Evolutionary conservation across 257 asterid genomes (phyloP), one percentile per base, ranked within the genome.

Genomic region (Phtheirospermum japonicum): DNA sequence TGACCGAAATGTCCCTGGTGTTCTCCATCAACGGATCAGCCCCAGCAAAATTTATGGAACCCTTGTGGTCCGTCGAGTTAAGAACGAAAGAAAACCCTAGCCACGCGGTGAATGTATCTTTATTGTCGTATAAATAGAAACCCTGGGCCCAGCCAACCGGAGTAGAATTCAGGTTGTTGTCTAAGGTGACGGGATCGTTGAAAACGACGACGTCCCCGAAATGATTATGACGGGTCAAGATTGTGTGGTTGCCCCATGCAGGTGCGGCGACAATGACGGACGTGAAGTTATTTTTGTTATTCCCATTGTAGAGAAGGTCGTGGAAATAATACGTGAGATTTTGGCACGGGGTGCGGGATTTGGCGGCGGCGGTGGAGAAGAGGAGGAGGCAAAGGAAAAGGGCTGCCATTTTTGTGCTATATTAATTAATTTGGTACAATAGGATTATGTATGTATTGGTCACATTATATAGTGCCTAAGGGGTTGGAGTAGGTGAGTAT

Each of bases 81-180:
- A 89, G 76, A 32, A 72, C 63, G 20, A 86, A 86, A 0, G 95
- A 79, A 57, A 89, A 86, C 30, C 77, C 83, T 0, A 89, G 40
- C 94, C 90, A 89, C 3, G 97, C 75, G 2, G 72, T 57, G 54
- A 43, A 86, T 0, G 28, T 71, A 4, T 60, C 55, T 40, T 58
- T 78, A 43, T 71, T 71, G 37, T 87, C 85, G 55, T 89, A 84
- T 0, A 85, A 0, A 20, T 84, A 86, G 55, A 78, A 57, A 14
- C 95, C 97, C 23, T 84, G 95, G 0, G 97, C 97, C 17, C 94
- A 66, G 0, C 95, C 97, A 0, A 89, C 81, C 0, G 91, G 86
- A 0, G 80, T 59, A 3, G 95, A 84, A 62, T 82, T 80, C 10
- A 89, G n/a, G 57, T 84, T 86, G 69, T 84, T 82, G 67, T 86